Evolutionary conservation across 2,329 filamentous ascomycete species (phyloP), one percentile per base, ranked within the genome.

Genomic region (Pochonia chlamydosporia): DNA sequence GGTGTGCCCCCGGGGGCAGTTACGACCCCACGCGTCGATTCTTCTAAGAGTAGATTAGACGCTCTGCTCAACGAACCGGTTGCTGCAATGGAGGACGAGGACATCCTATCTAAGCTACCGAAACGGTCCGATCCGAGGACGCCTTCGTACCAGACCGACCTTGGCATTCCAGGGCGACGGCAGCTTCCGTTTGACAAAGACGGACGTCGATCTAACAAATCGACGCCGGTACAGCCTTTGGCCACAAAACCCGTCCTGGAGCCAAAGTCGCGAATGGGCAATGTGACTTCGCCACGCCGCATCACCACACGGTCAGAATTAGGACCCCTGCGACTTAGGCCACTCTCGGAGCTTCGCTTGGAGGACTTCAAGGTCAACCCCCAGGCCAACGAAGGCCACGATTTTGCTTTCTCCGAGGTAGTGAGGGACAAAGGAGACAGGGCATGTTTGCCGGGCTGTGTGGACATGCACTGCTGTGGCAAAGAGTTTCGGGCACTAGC

Each of bases 281-380:
- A 13, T n/a, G 10, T 11, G n/a, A 25, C 30, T 14, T 20, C 24
- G 8, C n/a, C 44, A 13, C 35, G 39, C 13, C 5, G 9, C 18
- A 24, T 25, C 16, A 31, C 41, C 31, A 40, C 10, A 10, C 24
- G 20, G 18, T 5, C n/a, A 5, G 35, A 21, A 9, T 10, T 8
- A 11, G 31, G 43, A 11, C 70, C 72, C 1, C 72, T 87, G 14
- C 80, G 89, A 42, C 63, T 72, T 9, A 79, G 75, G 43, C 76
- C 82, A 1, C 53, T 82, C 3, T 66, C 73, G 1, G 69, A 76
- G 28, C 74, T 95, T 11, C 69, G 69, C 13, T 69, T 85, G 1
- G 78, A 81, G 11, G 85, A 95, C 64, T 96, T 96, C 72, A 92
- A 85, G 61, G 73, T 93, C 56, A 95, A 96, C 53, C 84, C 88